These are phyloP conservation scores for Coprinellus aureogranulatus DNA, from an alignment of 768 basidiomycete genomes.

Conservation along the genomic window DNA sequence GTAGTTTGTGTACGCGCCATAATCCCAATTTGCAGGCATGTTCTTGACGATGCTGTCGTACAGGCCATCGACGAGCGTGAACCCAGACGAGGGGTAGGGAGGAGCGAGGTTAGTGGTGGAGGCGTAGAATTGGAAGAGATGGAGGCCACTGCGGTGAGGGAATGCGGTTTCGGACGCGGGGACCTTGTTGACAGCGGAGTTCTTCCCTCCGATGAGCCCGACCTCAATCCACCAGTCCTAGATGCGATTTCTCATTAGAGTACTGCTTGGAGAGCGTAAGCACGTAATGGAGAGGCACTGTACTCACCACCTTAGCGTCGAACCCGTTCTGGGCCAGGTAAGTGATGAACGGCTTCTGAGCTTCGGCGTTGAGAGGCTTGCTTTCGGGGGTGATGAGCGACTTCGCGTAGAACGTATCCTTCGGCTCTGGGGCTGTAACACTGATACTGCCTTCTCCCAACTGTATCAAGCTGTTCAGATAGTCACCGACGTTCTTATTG, in stretches of 20 bases:
- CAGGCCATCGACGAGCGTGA: constrained; percentile 41
- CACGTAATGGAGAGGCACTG: too few species aligned
- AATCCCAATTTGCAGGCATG: constrained; percentile 37
- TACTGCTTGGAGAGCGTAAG: too few species aligned
- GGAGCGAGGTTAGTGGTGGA: constrained; percentile 32
- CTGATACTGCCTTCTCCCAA: constrained; percentile 25
- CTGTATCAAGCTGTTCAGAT: constrained; percentile 30
- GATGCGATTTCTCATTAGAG: too few species aligned
- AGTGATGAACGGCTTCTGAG: constrained; percentile 35
- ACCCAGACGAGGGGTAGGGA: constrained; percentile 38
- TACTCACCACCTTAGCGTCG: constrained; percentile 30
- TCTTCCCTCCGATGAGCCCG: constrained; percentile 37
- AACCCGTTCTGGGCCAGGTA: constrained; percentile 40
- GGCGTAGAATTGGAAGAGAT: constrained; percentile 47
- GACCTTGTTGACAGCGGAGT: constrained; percentile 41
- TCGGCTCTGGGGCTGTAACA: constrained; percentile 11
- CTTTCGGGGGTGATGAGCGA: constrained; percentile 39
- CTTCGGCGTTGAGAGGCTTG: constrained; percentile 30
- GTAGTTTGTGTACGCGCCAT: constrained; percentile 46
- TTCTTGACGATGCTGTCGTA: constrained; percentile 29
- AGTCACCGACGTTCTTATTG: constrained; percentile 21
- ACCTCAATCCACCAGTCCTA: constrained; percentile 36
- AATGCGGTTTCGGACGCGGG: constrained; percentile 36
- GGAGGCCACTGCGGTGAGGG: constrained; percentile 34
- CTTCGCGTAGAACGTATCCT: constrained; percentile 46